Evolutionary conservation across 345 rosid genomes (phyloP).

Genomic region (Eucalyptus microcorys): DNA sequence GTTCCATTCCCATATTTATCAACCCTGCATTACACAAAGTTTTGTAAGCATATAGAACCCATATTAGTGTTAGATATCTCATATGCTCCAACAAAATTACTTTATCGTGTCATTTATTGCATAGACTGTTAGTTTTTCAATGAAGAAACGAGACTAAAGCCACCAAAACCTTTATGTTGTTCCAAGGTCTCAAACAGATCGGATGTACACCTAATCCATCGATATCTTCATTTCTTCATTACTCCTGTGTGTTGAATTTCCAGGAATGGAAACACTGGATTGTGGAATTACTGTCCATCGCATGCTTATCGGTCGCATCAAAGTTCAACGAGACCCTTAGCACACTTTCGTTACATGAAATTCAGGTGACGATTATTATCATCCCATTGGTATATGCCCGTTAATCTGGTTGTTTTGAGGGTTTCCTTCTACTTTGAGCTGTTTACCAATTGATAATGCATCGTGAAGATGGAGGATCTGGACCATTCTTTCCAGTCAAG

Average conservation of each 20-base stretch:
- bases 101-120: neutral
- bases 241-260: neutral
- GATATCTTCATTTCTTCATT: neutral
- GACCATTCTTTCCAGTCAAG: conserved; percentile 39
- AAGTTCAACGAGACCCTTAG: conserved; percentile 44
- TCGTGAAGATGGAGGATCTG: conserved; percentile 38
- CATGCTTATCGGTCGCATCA: conserved; percentile 59
- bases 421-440: neutral
- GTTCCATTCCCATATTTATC: neutral
- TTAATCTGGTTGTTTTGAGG: neutral
- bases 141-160: neutral
- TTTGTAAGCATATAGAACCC: neutral
- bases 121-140: neutral
- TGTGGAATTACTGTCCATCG: conserved; percentile 43
- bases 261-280: conserved; percentile 71
- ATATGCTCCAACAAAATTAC: neutral
- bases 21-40: neutral
- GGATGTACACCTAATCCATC: neutral
- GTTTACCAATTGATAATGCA: neutral
- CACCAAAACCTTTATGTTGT: neutral
- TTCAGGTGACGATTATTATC: conserved; percentile 29
- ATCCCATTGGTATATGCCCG: neutral
- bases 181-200: neutral
- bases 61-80: neutral
- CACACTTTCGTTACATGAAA: conserved; percentile 30